Conservation (phyloP, 2,329 filamentous ascomycete species). For the Aspergillus ustus region DNA sequence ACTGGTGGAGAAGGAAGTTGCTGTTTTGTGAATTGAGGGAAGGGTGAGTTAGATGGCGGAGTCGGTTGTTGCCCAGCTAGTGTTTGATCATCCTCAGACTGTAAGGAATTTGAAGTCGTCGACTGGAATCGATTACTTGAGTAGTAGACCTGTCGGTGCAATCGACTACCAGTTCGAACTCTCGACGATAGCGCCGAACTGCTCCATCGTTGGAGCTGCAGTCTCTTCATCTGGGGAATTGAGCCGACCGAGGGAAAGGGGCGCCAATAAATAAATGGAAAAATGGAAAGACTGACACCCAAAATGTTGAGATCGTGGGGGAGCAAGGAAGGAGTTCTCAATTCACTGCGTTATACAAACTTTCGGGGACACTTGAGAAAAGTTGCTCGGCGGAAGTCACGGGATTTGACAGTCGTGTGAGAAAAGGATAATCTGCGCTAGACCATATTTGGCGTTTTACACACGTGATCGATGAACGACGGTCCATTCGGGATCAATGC, state of each 20-base stretch:
- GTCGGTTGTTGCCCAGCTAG: conserved; percentile 32
- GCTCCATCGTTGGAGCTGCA: conserved; percentile 58
- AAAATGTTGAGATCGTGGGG: conserved; percentile 19
- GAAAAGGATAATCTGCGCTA: conserved; percentile 31
- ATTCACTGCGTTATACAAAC: conserved; percentile 23
- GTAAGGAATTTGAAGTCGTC: conserved; percentile 39
- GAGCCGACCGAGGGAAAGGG: conserved; percentile 10
- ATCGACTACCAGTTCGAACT: conserved; percentile 46
- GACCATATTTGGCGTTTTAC: conserved; percentile 26
- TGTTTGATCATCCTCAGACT: conserved; percentile 33
- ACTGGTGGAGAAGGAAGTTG: conserved; percentile 73
- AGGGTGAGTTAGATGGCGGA: conserved; percentile 24
- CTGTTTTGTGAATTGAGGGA: conserved; percentile 40
- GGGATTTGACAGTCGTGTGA: conserved; percentile 40
- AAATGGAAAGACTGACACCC: conserved; percentile 22
- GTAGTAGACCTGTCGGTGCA: conserved; percentile 43
- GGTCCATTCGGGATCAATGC: conserved; percentile 37
- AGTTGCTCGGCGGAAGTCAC: conserved; percentile 46
- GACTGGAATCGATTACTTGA: conserved; percentile 47
- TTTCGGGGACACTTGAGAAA: conserved; percentile 36
- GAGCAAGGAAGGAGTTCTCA: conserved; percentile 16
- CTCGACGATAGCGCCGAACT: conserved; percentile 54
- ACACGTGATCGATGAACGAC: conserved; percentile 35
- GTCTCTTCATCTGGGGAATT: conserved; percentile 53
- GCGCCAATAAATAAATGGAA: not conserved